Evolutionary conservation across 116 monocot genomes (phyloP), one percentile per base, ranked within the genome.

Genomic region (Zostera marina): DNA sequence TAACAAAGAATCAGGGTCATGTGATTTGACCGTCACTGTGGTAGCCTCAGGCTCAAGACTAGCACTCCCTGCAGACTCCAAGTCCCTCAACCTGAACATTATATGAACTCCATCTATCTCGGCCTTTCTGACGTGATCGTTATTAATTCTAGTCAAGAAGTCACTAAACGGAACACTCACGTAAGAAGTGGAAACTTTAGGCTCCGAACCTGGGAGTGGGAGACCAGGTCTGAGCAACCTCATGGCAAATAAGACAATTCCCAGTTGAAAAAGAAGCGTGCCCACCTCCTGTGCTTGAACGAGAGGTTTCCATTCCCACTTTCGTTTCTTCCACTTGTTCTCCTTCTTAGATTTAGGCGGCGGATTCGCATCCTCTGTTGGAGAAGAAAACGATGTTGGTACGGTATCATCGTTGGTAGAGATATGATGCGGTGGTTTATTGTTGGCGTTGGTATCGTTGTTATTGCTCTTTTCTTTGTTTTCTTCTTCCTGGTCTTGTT

Each of bases 61-160:
- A 26, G 11, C 56, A 56, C 13, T 39, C 16, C 56, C 38, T 7
- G 16, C 39, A 26, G 38, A 26, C 13, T 38, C 32, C 11, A 7
- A 60, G 7, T 26, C 58, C 44, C 72, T 79, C 71, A 87, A 22
- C 43, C 66, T 77, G 58, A 99, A 99, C 79, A 86, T 71, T 25
- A 99, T 99, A 32, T 84, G 79, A 22, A 91, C 87, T 5, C 99
- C 99, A 48, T 99, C 99, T 9, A 99, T 84, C 87, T 99, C 99
- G 24, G 91, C 99, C 73, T 91, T 99, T 53, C 79, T 78, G 59
- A 99, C 87, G 65, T 84, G 87, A 20, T 91, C 70, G 43, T 63
- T 79, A 60, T 74, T 87, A 38, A 99, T 72, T 74, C 79, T 99
- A 67, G 75, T 77, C 75, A 99, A 74, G 78, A 99, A 99, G 14